A percentile compares a stretch with the other conserved stretches of the same genome.
phyloP scores from a whole-genome alignment of 805 yeast species.

The Wickerhamiella brachini region DNA sequence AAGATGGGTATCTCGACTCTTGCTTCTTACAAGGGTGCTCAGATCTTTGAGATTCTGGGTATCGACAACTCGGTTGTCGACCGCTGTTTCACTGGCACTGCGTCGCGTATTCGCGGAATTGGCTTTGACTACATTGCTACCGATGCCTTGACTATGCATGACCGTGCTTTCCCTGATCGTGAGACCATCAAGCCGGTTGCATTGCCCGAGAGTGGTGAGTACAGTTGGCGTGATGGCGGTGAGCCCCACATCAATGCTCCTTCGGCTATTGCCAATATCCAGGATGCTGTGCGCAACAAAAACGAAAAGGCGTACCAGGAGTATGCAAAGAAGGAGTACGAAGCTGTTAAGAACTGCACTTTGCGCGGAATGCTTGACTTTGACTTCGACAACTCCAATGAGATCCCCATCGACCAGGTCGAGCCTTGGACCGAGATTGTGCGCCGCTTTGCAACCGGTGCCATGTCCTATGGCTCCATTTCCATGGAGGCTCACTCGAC shows the following conservation, averaged over 20 bases:
- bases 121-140: slow-evolving; percentile 93
- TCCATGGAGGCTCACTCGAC: slow-evolving; percentile 98
- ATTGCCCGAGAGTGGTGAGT: slow-evolving; percentile 91
- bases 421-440: slow-evolving; percentile 99
- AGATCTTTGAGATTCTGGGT: slow-evolving; percentile 93
- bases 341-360: slow-evolving; percentile 85
- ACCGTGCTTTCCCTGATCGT: slow-evolving; percentile 77
- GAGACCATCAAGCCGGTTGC: slow-evolving; percentile 54
- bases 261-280: slow-evolving; percentile 83
- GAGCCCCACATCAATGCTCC: slow-evolving; percentile 93
- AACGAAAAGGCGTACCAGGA: slow-evolving; percentile 87
- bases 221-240: slow-evolving; percentile 98
- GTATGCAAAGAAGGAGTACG: slow-evolving; percentile 78
- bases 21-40: slow-evolving; percentile 98
- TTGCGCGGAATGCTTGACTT: slow-evolving; percentile 87
- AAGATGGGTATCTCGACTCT: slow-evolving; percentile 98
- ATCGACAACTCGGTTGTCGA: slow-evolving; percentile 91
- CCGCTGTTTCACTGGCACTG: slow-evolving; percentile 93
- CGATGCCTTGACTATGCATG: slow-evolving; percentile 90
- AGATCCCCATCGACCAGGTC: slow-evolving; percentile 92
- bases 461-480: slow-evolving; percentile 97
- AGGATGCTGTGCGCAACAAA: slow-evolving; percentile 96
- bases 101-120: slow-evolving; percentile 90
- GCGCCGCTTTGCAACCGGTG: slow-evolving; percentile 96
- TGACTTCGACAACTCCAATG: slow-evolving; percentile 54